These are phyloP conservation scores for Nemania bipapillata DNA, from an alignment of 2,329 filamentous ascomycete genomes.

Conservation along the genomic window DNA sequence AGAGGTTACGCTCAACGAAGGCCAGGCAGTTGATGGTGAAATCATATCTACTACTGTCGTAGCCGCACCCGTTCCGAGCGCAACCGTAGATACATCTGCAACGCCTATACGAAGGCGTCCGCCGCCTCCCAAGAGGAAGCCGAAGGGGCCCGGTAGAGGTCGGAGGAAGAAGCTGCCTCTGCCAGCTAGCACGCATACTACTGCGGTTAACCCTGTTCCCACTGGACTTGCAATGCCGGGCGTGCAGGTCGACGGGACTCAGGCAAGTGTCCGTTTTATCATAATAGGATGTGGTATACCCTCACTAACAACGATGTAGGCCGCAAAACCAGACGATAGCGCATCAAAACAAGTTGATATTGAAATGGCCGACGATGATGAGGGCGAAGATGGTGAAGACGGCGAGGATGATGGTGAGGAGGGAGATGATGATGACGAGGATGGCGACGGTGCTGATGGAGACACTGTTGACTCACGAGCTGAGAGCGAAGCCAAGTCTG, in stretches of 20 bases:
- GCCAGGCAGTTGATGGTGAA: slow-evolving; percentile 83
- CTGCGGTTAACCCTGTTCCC: slow-evolving; percentile 53
- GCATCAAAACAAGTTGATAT: slow-evolving; percentile 61
- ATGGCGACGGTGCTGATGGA: slow-evolving; percentile 59
- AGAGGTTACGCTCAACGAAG: slow-evolving; percentile 82
- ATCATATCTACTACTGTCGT: slow-evolving; percentile 72
- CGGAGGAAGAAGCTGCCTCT: slow-evolving; percentile 75
- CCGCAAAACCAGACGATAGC: slow-evolving; percentile 57
- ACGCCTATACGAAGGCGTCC: slow-evolving; percentile 69
- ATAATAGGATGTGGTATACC: background rate
- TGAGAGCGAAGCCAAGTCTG: slow-evolving; percentile 50
- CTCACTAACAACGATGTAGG: slow-evolving; percentile 49
- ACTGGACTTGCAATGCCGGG: slow-evolving; percentile 55
- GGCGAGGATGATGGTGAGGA: slow-evolving; percentile 58
- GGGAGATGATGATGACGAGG: slow-evolving; percentile 59
- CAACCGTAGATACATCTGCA: slow-evolving; percentile 63
- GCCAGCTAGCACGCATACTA: slow-evolving; percentile 50
- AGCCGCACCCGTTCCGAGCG: slow-evolving; percentile 63
- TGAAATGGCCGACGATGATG: slow-evolving; percentile 65
- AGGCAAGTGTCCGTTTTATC: slow-evolving; percentile 54
- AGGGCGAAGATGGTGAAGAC: slow-evolving; percentile 61
- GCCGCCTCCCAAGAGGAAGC: slow-evolving; percentile 82
- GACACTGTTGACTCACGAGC: slow-evolving; percentile 54
- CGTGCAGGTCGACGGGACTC: slow-evolving; percentile 54
- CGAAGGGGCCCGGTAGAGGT: slow-evolving; percentile 80